Evolutionary conservation across 163 green algal species (phyloP), one percentile per base, ranked within the genome.

Genomic region (Scenedesmus sp.): DNA sequence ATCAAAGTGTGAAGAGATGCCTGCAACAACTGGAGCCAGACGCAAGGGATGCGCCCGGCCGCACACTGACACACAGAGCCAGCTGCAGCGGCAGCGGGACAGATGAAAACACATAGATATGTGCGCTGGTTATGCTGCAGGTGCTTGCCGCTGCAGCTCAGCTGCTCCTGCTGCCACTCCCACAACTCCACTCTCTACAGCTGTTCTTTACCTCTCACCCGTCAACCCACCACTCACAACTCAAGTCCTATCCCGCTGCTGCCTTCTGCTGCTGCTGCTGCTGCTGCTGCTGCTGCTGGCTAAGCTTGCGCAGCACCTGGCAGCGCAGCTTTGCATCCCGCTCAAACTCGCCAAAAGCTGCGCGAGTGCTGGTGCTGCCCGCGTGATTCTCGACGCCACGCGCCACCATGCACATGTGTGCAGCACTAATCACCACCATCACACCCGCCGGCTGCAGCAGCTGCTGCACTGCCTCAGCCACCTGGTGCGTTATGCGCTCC

Each of bases 331-430:
- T 6, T 10, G 55, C 12, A n/a, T 91, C 87, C 15, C 34, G 15
- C 26, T 85, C 57, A 64, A 70, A 91, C n/a, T 79, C 20, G 1
- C 87, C 87, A 2, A 91, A 60, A 15, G 87, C 87, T 79, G 87
- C 87, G 3, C 96, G 92, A 1, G 97, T 99, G 59, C 97, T 94
- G 1, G 98, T 99, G 83, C 91, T 96, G 84, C 95, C 97, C 10
- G 94, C 95, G 82, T 98, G 95, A 93, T 99, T 98, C 95, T 99
- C 96, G 57, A 99, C 97, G 0, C 98, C 98, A 0, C 98, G 94
- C 0, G 97, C 96, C 2, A 99, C 95, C 98, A 99, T 99, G 95
- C 98, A 99, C 97, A 99, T 99, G 95, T 99, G 98, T 54, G 94
- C 94, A 1, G 98, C 97, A 16, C 97, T 94, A 55, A 97, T 95